These are phyloP conservation scores for Xylaria telfairii DNA, from an alignment of 495 filamentous ascomycete genomes.

Conservation along the genomic window DNA sequence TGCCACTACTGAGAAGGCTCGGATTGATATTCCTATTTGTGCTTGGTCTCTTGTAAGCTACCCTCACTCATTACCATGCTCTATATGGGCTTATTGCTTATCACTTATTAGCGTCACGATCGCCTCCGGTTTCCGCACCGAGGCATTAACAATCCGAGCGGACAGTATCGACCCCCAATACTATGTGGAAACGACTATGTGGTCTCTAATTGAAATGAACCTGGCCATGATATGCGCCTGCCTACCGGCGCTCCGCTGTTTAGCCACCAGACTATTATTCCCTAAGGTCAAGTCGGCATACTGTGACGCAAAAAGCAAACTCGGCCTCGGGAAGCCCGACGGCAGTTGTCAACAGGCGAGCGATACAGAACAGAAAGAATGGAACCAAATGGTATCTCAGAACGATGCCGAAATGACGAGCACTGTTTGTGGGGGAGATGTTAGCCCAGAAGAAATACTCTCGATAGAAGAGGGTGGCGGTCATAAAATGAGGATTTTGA, in stretches of 20 bases:
- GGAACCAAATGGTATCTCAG: slow-evolving; percentile 3
- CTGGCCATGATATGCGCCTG: slow-evolving; percentile 57
- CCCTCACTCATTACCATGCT: not conserved
- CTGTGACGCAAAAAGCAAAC: not conserved
- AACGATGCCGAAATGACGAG: not conserved
- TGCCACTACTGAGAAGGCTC: slow-evolving; percentile 58
- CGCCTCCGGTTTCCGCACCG: slow-evolving; percentile 39
- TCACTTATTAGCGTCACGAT: slow-evolving; percentile 34
- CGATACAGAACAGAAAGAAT: not conserved
- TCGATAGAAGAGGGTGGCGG: not conserved
- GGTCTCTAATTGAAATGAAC: slow-evolving; percentile 55
- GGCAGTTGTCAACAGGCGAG: not conserved
- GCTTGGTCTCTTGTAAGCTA: slow-evolving; percentile 56
- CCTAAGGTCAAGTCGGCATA: not conserved
- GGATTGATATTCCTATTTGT: slow-evolving; percentile 61
- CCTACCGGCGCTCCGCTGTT: slow-evolving; percentile 38
- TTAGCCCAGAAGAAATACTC: not conserved
- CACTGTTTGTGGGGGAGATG: not conserved
- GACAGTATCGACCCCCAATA: slow-evolving; percentile 36
- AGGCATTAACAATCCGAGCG: slow-evolving; percentile 37
- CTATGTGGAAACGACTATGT: slow-evolving; percentile 51
- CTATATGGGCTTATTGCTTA: not conserved
- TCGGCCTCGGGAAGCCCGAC: not conserved
- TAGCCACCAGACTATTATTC: slow-evolving; percentile 6
- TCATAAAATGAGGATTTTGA: not conserved